Evolutionary conservation across 306 rosid genomes (phyloP).

Genomic region (Trichosanthes truncata): DNA sequence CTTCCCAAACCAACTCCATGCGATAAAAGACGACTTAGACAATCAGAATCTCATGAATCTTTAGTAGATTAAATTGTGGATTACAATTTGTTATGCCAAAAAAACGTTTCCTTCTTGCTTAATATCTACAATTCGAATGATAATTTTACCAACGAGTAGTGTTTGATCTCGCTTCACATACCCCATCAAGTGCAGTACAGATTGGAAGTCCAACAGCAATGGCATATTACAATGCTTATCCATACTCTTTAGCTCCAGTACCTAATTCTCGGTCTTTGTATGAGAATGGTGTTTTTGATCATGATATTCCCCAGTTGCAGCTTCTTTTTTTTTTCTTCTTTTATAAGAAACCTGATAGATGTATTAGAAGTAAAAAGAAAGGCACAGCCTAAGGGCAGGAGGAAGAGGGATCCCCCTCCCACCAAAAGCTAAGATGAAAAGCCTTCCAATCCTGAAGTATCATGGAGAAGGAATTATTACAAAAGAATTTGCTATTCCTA

Average conservation of each 20-base stretch:
- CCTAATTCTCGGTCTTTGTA: neutral
- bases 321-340: neutral
- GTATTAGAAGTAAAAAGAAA: too few species aligned
- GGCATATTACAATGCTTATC: neutral
- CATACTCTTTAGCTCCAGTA: neutral
- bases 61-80: neutral
- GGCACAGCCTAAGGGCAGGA: too few species aligned
- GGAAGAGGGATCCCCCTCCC: too few species aligned
- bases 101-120: neutral
- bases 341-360: too few species aligned
- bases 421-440: too few species aligned
- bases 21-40: too few species aligned
- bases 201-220: too few species aligned
- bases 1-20: too few species aligned
- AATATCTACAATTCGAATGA: neutral
- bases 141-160: neutral
- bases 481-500: neutral
- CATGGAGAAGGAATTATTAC: too few species aligned
- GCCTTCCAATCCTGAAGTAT: too few species aligned
- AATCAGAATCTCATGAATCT: neutral
- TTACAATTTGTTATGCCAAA: neutral
- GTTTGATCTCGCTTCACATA: neutral
- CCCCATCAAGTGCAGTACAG: neutral
- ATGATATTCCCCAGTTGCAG: neutral
- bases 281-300: neutral